Evolutionary conservation across 352 stramenopile species (phyloP).

Genomic region (Phytophthora pinifolia): DNA sequence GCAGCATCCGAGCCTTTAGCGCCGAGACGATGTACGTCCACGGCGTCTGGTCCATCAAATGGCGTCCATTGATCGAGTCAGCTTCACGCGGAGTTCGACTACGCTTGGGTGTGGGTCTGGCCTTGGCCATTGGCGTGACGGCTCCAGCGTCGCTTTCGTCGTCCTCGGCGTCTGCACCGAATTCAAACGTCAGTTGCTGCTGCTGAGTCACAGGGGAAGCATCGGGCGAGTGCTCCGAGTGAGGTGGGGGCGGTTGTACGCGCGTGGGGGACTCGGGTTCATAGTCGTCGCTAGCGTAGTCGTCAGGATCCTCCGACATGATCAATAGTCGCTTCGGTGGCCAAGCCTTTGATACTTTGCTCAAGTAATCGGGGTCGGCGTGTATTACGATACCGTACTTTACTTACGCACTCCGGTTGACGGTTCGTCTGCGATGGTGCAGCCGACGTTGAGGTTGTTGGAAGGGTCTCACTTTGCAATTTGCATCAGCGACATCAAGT

Average conservation of each 20-base stretch:
- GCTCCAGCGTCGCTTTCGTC: slow-evolving; percentile 17
- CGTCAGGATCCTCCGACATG: slow-evolving; percentile 23
- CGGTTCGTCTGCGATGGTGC: neutral
- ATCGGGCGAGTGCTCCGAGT: neutral
- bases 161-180: slow-evolving; percentile 12
- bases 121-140: slow-evolving; percentile 15
- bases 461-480: slow-evolving; percentile 5
- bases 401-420: no score
- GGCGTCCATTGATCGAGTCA: slow-evolving; percentile 13
- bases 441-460: no score
- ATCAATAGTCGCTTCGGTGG: slow-evolving; percentile 16
- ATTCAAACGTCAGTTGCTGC: slow-evolving; percentile 8
- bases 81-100: slow-evolving; percentile 7
- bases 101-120: slow-evolving; percentile 13
- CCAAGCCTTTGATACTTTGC: neutral
- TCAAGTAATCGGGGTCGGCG: no score
- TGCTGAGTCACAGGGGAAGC: neutral
- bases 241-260: neutral
- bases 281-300: slow-evolving; percentile 37
- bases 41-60: slow-evolving; percentile 42
- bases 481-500: slow-evolving; percentile 4
- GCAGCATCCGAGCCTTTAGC: slow-evolving; percentile 44
- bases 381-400: no score
- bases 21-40: slow-evolving; percentile 51
- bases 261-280: slow-evolving; percentile 28